Base-by-base conservation (phyloP, 1,284 basidiomycete species). In the Cystobasidiaceae sp. region DNA sequence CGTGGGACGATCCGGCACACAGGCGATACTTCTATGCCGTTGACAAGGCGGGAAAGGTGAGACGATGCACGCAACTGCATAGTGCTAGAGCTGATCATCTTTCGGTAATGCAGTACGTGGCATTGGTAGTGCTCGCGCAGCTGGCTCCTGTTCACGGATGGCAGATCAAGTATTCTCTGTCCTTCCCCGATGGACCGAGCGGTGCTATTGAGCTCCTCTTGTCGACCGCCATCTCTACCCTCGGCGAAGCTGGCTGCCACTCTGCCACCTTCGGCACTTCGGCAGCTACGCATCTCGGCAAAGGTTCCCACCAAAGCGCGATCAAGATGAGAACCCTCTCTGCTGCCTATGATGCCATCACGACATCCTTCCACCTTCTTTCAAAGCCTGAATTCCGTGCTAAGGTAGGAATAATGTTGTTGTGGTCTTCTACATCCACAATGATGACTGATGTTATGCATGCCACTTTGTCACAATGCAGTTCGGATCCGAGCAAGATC, bases 141-240 rank as follows among this genome's bases (percentile, higher is more conserved):
- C 78, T 85, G 15, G 76, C 82, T 4, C 77, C 81, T 3, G 73
- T 76, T 62, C 76, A 82, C 64, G 83, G 82, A 4, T 81, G 79
- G 74, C 83, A 84, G 73, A 80, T 84, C 74, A 84, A 84, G 73
- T 84, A 82, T 81, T 80, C 82, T 2, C 77, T 84, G 43, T 81
- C 82, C 70, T 84, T 84, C 77, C 82, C 82, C 8, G 78, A 77
- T 32, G 80, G 81, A 6, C 81, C 81, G n/a, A 75, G 77, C 32
- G 82, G 82, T 60, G 79, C 82, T 17, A 78, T 77, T 56, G 79
- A 80, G 76, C 77, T 81, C 68, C 79, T 82, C 64, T 77, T 84
- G 52, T 69, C 80, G 44, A 73, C 79, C 43, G 82, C 82, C 9
- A 78, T 84, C 68, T 77, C 80, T 62, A 75, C 78, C 65, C 74